Base-by-base conservation (phyloP, 306 rosid species). In the Fragaria vesca region DNA sequence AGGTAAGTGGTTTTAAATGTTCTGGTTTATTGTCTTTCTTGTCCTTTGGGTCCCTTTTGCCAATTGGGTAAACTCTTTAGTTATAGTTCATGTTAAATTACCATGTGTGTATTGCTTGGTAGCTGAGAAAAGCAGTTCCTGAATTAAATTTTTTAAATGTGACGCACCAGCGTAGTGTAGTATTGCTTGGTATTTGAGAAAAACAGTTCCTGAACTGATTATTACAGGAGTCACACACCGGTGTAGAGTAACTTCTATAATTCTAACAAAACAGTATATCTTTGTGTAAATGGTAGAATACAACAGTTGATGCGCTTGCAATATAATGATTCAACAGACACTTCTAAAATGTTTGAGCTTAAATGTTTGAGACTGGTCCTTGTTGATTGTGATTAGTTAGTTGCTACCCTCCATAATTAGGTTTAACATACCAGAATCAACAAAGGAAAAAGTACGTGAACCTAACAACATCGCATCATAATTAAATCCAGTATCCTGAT, bases 1-100 rank as follows among this genome's bases (percentile, higher is more conserved):
- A 92, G 91, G 98, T 77, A 69, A 71, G 91, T 80, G 75, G 60
- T 79, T 65, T 76, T 63, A 36, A 63, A 18, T 67, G 12, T 17
- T 79, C 62, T 38, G 68, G 38, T 80, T 68, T 72, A 60, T 32
- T 17, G 17, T 30, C 9, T 32, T 63, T 65, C 24, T 34, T 30
- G 68, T 12, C 30, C 12, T 26, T 30, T 4, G n/a, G n/a, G 17
- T 28, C 30, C n/a, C 21, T 48, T 30, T 72, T 36, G 5, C 52
- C 52, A 32, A 36, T 76, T n/a, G 42, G 18, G 38, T 66, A 13
- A 50, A 18, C n/a, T 32, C 9, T 52, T 1, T 45, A 46, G 43
- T 38, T 38, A 16, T 74, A 4, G 45, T 17, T 71, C 7, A 12
- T 71, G 50, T 71, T 17, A 36, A 2, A 10, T 30, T 13, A 3